Evolutionary conservation across 2,329 filamentous ascomycete species (phyloP).

Genomic region (Penicillium sp.): DNA sequence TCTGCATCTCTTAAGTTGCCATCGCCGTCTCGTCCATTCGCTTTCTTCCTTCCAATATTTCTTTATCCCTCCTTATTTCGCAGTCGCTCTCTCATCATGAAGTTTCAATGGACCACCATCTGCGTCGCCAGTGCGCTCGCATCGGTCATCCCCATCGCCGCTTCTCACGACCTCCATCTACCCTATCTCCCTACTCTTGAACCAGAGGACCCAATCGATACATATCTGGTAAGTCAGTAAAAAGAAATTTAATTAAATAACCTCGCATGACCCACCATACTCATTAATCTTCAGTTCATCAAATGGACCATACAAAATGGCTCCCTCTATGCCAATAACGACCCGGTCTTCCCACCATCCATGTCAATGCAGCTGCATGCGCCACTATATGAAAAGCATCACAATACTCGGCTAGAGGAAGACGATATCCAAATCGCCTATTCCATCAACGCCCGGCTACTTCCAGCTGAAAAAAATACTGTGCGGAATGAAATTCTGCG

Average conservation of each 20-base stretch:
- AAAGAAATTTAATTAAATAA: not conserved
- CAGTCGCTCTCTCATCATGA: too few species aligned
- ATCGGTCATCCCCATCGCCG: conserved; percentile 13
- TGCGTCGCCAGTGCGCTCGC: conserved; percentile 19
- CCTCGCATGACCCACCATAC: not conserved
- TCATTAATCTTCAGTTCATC: conserved; percentile 24
- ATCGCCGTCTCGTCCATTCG: not conserved
- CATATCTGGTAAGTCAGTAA: conserved; percentile 25
- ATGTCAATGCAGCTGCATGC: conserved; percentile 33
- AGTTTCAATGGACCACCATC: conserved; percentile 16
- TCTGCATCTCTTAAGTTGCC: not conserved
- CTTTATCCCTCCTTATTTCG: not conserved
- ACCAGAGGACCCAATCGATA: conserved; percentile 4
- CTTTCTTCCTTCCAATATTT: not conserved
- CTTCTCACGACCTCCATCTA: conserved; percentile 24
- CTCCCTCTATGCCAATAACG: conserved; percentile 33
- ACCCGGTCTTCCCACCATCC: conserved; percentile 34
- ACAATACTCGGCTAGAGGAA: conserved; percentile 4
- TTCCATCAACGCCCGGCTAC: conserved; percentile 27
- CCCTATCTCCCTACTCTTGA: conserved; percentile 20
- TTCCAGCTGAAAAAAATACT: conserved; percentile 23
- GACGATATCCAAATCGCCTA: conserved; percentile 27
- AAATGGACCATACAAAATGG: conserved; percentile 33
- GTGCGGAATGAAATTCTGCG: conserved; percentile 23
- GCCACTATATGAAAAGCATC: conserved; percentile 21